phyloP scores from a whole-genome alignment of 768 basidiomycete genomes.

The Phylloporus sp. region DNA sequence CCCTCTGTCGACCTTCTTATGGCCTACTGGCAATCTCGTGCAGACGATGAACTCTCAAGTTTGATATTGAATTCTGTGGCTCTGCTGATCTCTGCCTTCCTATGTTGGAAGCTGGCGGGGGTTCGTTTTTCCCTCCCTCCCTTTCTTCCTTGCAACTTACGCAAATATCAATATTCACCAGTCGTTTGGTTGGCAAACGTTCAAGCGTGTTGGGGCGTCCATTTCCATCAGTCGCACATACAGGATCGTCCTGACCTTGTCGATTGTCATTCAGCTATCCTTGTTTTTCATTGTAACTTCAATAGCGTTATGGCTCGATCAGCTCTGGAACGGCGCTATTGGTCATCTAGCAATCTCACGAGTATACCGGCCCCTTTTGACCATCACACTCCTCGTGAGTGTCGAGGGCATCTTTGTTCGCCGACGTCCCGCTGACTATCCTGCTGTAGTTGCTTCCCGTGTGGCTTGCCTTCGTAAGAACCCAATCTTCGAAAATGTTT shows the following conservation, averaged over 20 bases:
- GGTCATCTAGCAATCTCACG: slow-evolving; percentile 46
- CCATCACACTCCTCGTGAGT: slow-evolving; percentile 59
- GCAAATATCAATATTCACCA: slow-evolving; percentile 19
- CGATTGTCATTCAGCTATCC: slow-evolving; percentile 71
- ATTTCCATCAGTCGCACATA: slow-evolving; percentile 70
- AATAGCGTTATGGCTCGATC: slow-evolving; percentile 74
- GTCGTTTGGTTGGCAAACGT: slow-evolving; percentile 84
- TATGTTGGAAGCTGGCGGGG: slow-evolving; percentile 75
- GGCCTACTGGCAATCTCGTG: slow-evolving; percentile 60
- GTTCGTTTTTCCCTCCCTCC: slow-evolving; percentile 31
- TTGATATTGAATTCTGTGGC: slow-evolving; percentile 60
- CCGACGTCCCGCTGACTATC: neutral
- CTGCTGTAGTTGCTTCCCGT: slow-evolving; percentile 53
- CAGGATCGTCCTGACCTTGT: slow-evolving; percentile 64
- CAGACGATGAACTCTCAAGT: slow-evolving; percentile 58
- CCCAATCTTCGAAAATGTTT: neutral
- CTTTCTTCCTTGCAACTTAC: neutral
- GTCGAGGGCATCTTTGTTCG: neutral
- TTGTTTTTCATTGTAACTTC: slow-evolving; percentile 73
- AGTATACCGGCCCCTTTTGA: slow-evolving; percentile 54
- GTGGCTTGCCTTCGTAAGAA: slow-evolving; percentile 59
- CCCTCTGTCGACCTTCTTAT: slow-evolving; percentile 50
- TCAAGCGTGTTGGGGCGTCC: slow-evolving; percentile 80
- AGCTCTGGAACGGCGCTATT: slow-evolving; percentile 63
- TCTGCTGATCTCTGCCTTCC: slow-evolving; percentile 54